Evolutionary conservation across 2,329 filamentous ascomycete species (phyloP).

Genomic region (Diaporthe citriasiana): DNA sequence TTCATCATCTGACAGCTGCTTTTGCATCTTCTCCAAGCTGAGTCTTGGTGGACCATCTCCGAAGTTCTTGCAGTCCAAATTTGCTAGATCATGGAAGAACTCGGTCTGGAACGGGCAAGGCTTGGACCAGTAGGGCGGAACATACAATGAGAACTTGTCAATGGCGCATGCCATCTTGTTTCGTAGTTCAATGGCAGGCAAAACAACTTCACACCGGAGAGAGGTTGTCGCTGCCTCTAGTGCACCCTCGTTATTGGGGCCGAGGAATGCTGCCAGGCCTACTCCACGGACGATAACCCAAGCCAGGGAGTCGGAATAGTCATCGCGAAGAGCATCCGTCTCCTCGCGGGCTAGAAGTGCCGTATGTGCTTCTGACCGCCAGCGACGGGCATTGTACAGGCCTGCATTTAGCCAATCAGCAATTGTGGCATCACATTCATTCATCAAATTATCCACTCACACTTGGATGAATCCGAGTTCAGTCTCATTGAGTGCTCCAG

Average conservation of each 20-base stretch:
- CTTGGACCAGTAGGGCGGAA: not conserved
- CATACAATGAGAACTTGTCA: not conserved
- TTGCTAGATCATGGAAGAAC: not conserved
- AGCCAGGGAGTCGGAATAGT: not conserved
- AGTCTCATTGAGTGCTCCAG: not conserved
- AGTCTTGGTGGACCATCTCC: not conserved
- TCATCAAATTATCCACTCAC: not conserved
- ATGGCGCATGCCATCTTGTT: conserved; percentile 2
- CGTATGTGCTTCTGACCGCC: not conserved
- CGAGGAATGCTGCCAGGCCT: not conserved
- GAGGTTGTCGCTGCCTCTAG: not conserved
- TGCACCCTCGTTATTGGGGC: not conserved
- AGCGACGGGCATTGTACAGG: conserved; percentile 1
- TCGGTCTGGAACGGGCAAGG: not conserved
- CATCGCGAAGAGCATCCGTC: not conserved
- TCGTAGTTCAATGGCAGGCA: not conserved
- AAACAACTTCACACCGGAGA: not conserved
- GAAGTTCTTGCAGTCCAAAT: conserved; percentile 11
- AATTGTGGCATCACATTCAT: too few relatives aligned
- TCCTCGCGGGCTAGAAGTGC: not conserved
- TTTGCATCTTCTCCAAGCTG: not conserved
- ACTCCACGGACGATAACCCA: not conserved
- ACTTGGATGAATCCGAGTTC: not conserved
- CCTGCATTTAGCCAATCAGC: not conserved
- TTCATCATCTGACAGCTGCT: not conserved